phyloP scores from a whole-genome alignment of 169 alveolate species.

The Perkinsus chesapeaki region DNA sequence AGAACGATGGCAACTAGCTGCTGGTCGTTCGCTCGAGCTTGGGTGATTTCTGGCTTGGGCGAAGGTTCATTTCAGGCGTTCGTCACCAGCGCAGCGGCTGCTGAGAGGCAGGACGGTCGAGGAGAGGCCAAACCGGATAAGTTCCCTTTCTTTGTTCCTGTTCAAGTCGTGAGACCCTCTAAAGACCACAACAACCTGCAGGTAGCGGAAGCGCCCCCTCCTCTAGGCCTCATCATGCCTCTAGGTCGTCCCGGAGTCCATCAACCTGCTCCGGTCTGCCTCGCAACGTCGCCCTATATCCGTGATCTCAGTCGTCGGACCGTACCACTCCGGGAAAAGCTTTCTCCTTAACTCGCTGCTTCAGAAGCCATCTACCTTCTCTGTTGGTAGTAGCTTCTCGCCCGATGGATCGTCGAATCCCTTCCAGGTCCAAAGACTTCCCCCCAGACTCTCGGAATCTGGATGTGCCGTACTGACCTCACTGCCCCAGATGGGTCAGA shows the following conservation, averaged over 20 bases:
- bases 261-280: neutral
- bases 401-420: neutral
- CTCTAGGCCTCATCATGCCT: neutral
- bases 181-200: neutral
- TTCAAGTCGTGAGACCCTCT: neutral
- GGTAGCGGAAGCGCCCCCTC: neutral
- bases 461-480: conserved; percentile 16
- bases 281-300: neutral
- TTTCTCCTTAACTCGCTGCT: conserved; percentile 21
- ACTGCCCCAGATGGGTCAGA: neutral
- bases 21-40: too few relatives aligned
- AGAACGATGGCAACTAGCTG: neutral
- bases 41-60: neutral
- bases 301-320: neutral
- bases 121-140: neutral
- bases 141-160: neutral
- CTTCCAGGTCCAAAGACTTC: conserved; percentile 22
- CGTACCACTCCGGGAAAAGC: conserved; percentile 16
- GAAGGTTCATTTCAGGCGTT: neutral
- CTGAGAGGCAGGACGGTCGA: neutral
- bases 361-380: conserved; percentile 18
- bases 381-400: neutral
- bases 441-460: conserved; percentile 30
- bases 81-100: neutral
- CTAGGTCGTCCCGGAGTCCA: neutral